Base-by-base conservation (phyloP, 2,329 filamentous ascomycete species). In the Cercospora sesami region DNA sequence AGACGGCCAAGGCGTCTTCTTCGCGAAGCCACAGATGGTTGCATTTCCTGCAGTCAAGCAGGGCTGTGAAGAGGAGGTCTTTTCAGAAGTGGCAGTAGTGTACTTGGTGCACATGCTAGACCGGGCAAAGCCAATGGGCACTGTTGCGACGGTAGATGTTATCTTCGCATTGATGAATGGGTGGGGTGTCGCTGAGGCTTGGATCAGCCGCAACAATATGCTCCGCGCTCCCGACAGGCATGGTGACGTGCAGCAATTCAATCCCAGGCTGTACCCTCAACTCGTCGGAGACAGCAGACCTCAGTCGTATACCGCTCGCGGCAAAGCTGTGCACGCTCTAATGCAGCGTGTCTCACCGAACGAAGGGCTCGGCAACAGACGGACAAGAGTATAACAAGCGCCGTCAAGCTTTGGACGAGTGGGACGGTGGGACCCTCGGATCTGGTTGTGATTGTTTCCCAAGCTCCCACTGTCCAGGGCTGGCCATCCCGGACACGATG, bases 1-100 rank as follows among this genome's bases (percentile, higher is more conserved):
- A 79, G 92, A 92, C 81, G 83, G 92, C 48, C 90, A 92, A 70
- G 60, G 58, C n/a, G 69, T 73, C 14, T 77, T 76, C 70, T 74
- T 74, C 64, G 68, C 68, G 21, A 73, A 74, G 69, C 73, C 71
- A 23, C 68, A 68, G 33, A 73, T 75, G 66, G 30, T 71, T 16
- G 86, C 86, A 69, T 85, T 89, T 68, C 86, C 90, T 72, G 87
- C 84, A 30, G 83, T 89, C 73, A 93, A 94, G 84, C 86, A 92
- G 72, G 86, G 86, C 30, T 88, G 90, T 72, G 90, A 94, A 75
- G 84, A 86, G 58, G 90, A 92, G 69, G 85, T 89, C 23, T 86
- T 89, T 74, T n/a, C n/a, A n/a, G n/a, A n/a, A n/a, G n/a, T n/a
- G n/a, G n/a, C n/a, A 39, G 36, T 7, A 39, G 33, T 36, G 33